Percentiles rank a stretch among this genome's conserved stretches.
Conservation (phyloP, 768 basidiomycete species). For the Rhodotorula babjevae region DNA sequence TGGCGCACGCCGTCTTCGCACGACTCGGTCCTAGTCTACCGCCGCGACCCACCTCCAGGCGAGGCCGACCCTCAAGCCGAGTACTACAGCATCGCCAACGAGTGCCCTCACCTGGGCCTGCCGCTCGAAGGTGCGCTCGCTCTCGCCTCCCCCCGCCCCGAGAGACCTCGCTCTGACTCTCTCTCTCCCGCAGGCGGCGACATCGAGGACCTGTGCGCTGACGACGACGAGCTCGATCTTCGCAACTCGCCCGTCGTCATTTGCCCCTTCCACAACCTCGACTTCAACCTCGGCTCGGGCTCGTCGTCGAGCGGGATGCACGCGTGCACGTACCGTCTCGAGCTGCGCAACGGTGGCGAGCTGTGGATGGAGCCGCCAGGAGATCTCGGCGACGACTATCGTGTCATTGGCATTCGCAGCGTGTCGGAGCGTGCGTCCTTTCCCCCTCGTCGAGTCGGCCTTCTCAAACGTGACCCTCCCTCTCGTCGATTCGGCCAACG, state of each 20-base stretch:
- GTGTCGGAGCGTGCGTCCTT: conserved; percentile 63
- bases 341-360: conserved; percentile 48
- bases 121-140: conserved; percentile 10
- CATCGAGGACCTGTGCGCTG: conserved; percentile 10
- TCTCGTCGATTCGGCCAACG: conserved; percentile 42
- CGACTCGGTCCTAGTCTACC: conserved; percentile 16
- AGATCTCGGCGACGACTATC: conserved; percentile 55
- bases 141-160: neutral
- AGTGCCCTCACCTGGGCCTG: conserved; percentile 31
- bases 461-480: conserved; percentile 19
- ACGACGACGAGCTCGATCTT: neutral
- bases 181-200: conserved; percentile 2
- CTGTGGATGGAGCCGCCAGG: conserved; percentile 63
- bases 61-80: too few species aligned
- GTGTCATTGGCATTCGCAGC: conserved; percentile 62
- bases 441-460: neutral
- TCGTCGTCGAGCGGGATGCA: conserved; percentile 64
- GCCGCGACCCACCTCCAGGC: neutral
- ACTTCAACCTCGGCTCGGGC: conserved; percentile 67
- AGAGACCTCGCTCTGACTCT: neutral
- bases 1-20: neutral
- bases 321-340: conserved; percentile 64
- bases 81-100: conserved; percentile 28
- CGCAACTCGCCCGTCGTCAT: conserved; percentile 13
- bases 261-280: conserved; percentile 50